Evolutionary conservation across 2,329 filamentous ascomycete species (phyloP), one percentile per base, ranked within the genome.

Genomic region (Bipolaris bicolor): DNA sequence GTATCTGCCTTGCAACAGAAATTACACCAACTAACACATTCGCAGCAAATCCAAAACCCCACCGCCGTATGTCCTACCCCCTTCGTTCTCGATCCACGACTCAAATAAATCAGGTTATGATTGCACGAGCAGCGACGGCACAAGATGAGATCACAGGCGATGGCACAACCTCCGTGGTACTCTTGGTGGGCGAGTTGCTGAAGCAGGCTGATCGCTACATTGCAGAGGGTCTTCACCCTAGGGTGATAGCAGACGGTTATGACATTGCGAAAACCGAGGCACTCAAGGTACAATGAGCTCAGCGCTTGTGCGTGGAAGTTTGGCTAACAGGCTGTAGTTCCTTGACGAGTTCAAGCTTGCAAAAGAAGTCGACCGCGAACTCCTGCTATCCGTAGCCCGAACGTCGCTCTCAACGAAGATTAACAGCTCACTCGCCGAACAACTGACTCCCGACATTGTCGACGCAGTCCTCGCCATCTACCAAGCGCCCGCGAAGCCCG

Each of bases 81-180:
- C 22, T 49, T 5, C 16, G 15, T 36, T 46, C 3, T 40, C 20
- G 40, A 31, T 22, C 15, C 33, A 29, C 48, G 49, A 54, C 50
- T 62, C 54, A 62, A 50, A 54, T 18, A 60, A 48, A 22, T n/a
- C 65, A 78, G 81, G 82, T 89, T 61, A 88, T 89, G 85, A 89
- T 89, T 72, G 87, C 87, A 61, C 81, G 87, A 74, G 92, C 94
- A 71, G 95, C 95, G 56, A 99, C 95, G 36, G 95, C 95, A 66
- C 94, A 99, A 78, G 95, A 99, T 78, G 95, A 99, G 73, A 99
- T 99, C 70, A 96, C 92, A 69, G 95, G 95, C 73, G 95, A 99
- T 78, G 95, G 95, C 73, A 99, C 95, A 70, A 99, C 95, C 40
- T 97, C 92, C 45, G 94, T 97, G 29, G 95, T 99, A 50, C 82